These are phyloP conservation scores for Fusarium pilosicola DNA, from an alignment of 2,329 filamentous ascomycete genomes.

Conservation along the genomic window DNA sequence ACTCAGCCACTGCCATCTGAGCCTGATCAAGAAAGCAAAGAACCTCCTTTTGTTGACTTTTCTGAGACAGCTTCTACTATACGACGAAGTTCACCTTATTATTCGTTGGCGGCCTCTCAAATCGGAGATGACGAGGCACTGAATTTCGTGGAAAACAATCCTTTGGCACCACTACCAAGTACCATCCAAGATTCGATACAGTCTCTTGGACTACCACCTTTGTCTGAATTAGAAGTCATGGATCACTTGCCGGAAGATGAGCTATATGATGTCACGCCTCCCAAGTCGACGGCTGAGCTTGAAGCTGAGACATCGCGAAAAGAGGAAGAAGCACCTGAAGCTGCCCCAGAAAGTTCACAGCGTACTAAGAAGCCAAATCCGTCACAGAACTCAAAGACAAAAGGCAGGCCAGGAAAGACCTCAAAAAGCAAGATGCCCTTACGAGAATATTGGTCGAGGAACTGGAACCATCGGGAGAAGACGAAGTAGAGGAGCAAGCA, in stretches of 20 bases:
- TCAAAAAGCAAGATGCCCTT: background rate
- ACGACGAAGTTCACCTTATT: constrained; percentile 46
- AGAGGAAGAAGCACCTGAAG: background rate
- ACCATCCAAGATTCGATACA: constrained; percentile 3
- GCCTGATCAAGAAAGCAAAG: background rate
- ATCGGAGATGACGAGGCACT: constrained; percentile 17
- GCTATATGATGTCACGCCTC: constrained; percentile 44
- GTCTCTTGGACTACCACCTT: background rate
- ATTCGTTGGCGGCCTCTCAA: constrained; percentile 1
- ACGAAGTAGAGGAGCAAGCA: background rate
- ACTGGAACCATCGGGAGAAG: background rate
- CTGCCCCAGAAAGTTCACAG: background rate
- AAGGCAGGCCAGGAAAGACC: background rate
- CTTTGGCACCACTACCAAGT: background rate
- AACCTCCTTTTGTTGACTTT: constrained; percentile 41
- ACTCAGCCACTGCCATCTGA: constrained; percentile 44
- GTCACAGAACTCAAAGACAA: background rate
- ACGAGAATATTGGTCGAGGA: background rate
- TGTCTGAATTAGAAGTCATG: background rate
- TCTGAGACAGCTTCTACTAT: constrained; percentile 51
- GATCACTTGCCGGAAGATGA: constrained; percentile 43
- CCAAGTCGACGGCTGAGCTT: constrained; percentile 3
- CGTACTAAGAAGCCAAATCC: background rate
- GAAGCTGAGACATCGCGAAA: background rate
- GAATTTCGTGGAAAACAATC: constrained; percentile 26